phyloP scores from a whole-genome alignment of 768 basidiomycete species.

The Psilocybe cubensis region DNA sequence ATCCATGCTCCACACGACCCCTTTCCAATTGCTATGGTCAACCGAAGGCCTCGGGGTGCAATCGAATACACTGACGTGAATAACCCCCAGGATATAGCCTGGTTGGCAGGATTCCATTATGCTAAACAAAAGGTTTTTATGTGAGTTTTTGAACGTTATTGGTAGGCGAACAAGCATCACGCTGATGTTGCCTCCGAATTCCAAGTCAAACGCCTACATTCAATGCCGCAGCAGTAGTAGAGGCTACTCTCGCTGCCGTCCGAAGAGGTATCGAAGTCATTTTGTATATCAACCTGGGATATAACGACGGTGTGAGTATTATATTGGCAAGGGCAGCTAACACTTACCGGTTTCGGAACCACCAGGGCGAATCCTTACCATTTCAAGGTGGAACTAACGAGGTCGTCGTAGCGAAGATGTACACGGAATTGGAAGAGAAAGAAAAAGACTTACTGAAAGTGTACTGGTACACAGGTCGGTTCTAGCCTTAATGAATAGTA shows the following conservation, averaged over 20 bases:
- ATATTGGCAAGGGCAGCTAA: not conserved
- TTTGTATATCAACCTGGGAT: slow-evolving; percentile 13
- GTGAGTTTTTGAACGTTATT: not conserved
- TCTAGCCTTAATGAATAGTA: not conserved
- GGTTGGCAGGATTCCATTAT: slow-evolving; percentile 9
- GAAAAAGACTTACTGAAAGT: slow-evolving; percentile 7
- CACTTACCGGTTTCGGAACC: not conserved
- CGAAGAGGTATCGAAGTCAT: slow-evolving; percentile 12
- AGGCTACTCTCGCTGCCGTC: slow-evolving; percentile 8
- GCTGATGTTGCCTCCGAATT: not conserved
- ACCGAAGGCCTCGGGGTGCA: slow-evolving; percentile 8
- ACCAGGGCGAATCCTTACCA: slow-evolving; percentile 12
- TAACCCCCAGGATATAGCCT: slow-evolving; percentile 15
- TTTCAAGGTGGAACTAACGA: slow-evolving; percentile 15
- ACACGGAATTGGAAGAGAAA: slow-evolving; percentile 7
- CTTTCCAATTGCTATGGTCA: slow-evolving; percentile 12
- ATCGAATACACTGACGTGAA: slow-evolving; percentile 12
- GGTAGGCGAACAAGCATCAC: not conserved
- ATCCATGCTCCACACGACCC: slow-evolving; percentile 13
- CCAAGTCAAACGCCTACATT: slow-evolving; percentile 14
- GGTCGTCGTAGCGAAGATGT: slow-evolving; percentile 14
- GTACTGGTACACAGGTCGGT: slow-evolving; percentile 11
- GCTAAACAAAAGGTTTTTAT: slow-evolving; percentile 10
- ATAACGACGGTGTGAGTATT: slow-evolving; percentile 12
- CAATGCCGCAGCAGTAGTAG: slow-evolving; percentile 13